Percentiles rank a stretch among this genome's conserved stretches.
Conservation (phyloP, 2,329 filamentous ascomycete genomes). For the Colletotrichum cordylinicola region DNA sequence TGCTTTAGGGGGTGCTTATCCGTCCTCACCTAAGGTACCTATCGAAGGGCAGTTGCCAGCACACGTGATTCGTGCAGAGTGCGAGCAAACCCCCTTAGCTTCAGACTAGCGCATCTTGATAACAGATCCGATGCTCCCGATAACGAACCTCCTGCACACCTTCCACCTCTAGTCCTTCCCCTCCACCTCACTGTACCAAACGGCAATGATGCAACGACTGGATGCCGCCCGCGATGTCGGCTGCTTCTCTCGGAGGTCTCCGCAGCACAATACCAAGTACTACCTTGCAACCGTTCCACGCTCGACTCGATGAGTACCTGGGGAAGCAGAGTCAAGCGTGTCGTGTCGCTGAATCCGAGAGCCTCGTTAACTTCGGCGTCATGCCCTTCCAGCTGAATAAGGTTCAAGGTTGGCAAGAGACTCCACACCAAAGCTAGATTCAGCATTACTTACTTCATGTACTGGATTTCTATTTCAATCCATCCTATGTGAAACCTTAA, state of each 20-base stretch:
- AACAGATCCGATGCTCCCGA: background rate
- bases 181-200: background rate
- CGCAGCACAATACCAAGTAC: background rate
- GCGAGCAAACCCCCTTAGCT: slow-evolving; percentile 1
- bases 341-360: background rate
- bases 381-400: background rate
- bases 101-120: slow-evolving; percentile 4
- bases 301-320: background rate
- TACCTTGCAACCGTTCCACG: background rate
- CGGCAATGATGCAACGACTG: background rate
- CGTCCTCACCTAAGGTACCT: background rate
- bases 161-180: background rate
- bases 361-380: background rate
- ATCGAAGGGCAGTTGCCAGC: background rate
- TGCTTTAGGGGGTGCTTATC: background rate
- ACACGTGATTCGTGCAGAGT: slow-evolving; percentile 10
- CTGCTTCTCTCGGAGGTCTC: background rate
- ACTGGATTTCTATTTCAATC: background rate
- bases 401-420: background rate
- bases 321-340: background rate
- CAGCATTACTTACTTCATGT: background rate
- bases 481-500: background rate
- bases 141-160: background rate
- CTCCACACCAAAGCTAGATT: background rate
- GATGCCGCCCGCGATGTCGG: background rate